Evolutionary conservation across 2,329 filamentous ascomycete genomes (phyloP).

Genomic region (Hansfordia pulvinata): DNA sequence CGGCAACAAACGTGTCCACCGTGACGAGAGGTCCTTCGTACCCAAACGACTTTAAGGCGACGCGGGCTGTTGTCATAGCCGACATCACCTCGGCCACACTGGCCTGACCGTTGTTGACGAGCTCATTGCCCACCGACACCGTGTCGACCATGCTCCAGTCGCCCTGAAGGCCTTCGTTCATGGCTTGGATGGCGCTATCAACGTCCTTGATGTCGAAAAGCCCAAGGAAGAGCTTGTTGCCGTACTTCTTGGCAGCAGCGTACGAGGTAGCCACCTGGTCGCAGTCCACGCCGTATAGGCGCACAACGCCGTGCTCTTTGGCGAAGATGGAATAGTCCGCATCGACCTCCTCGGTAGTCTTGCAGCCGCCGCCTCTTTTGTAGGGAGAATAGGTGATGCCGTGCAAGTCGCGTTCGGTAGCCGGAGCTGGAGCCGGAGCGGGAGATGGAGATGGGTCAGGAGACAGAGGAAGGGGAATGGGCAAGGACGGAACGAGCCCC

Average conservation of each 20-base stretch:
- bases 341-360: slow-evolving; percentile 46
- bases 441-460: slow-evolving; percentile 2
- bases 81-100: slow-evolving; percentile 38
- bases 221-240: slow-evolving; percentile 61
- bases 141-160: slow-evolving; percentile 61
- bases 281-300: slow-evolving; percentile 73
- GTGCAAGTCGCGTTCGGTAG: slow-evolving; percentile 12
- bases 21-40: slow-evolving; percentile 64
- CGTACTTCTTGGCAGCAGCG: slow-evolving; percentile 46
- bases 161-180: slow-evolving; percentile 43
- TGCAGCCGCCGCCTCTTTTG: slow-evolving; percentile 46
- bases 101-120: slow-evolving; percentile 51
- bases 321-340: slow-evolving; percentile 46
- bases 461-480: background rate
- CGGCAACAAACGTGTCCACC: slow-evolving; percentile 64
- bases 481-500: background rate
- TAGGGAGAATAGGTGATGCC: slow-evolving; percentile 37
- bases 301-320: slow-evolving; percentile 45
- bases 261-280: slow-evolving; percentile 53
- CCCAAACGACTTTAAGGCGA: slow-evolving; percentile 43
- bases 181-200: slow-evolving; percentile 39
- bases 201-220: slow-evolving; percentile 52
- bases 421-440: slow-evolving; percentile 6
- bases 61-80: slow-evolving; percentile 44
- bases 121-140: slow-evolving; percentile 69